A percentile compares a stretch with the other conserved stretches of the same genome.
phyloP scores from a whole-genome alignment of 2,329 filamentous ascomycete genomes.

The Claviceps maximensis region DNA sequence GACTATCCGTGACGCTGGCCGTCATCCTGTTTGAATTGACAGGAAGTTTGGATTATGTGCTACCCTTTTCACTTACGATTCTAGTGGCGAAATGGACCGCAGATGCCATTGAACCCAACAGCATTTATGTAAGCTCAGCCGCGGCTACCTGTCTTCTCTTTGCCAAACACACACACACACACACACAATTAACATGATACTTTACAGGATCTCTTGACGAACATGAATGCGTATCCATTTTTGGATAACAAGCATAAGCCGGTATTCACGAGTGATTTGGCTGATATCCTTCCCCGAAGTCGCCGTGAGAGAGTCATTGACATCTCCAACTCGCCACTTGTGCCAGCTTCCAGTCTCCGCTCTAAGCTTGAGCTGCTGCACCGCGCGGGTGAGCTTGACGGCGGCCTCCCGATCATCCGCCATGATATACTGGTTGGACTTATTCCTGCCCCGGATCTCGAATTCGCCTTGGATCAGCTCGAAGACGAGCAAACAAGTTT shows the following conservation, averaged over 20 bases:
- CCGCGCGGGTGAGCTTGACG: constrained; percentile 77
- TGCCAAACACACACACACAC: too few species aligned
- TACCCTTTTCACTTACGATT: constrained; percentile 86
- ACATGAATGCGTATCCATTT: constrained; percentile 96
- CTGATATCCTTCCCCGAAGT: constrained; percentile 68
- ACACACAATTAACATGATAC: constrained; percentile 9
- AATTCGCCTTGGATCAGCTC: constrained; percentile 80
- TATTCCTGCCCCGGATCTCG: constrained; percentile 86
- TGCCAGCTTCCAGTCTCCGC: constrained; percentile 64
- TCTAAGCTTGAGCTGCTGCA: constrained; percentile 72
- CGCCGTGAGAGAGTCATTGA: constrained; percentile 74
- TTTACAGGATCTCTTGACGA: constrained; percentile 68
- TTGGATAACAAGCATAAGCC: constrained; percentile 94
- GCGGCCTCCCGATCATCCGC: constrained; percentile 76
- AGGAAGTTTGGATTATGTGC: constrained; percentile 83
- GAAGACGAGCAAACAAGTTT: constrained; percentile 58
- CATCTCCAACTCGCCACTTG: constrained; percentile 67
- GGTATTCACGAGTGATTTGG: constrained; percentile 76
- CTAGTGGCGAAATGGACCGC: constrained; percentile 97
- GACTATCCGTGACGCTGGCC: constrained; percentile 81
- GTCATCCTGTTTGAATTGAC: constrained; percentile 95
- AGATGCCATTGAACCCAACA: constrained; percentile 84
- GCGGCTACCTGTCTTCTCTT: background rate
- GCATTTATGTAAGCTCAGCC: constrained; percentile 60
- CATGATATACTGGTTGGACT: constrained; percentile 71